A percentile compares a stretch with the other conserved stretches of the same genome.
Conservation (phyloP, 805 yeast species). For the Blastobotrys parvus region DNA sequence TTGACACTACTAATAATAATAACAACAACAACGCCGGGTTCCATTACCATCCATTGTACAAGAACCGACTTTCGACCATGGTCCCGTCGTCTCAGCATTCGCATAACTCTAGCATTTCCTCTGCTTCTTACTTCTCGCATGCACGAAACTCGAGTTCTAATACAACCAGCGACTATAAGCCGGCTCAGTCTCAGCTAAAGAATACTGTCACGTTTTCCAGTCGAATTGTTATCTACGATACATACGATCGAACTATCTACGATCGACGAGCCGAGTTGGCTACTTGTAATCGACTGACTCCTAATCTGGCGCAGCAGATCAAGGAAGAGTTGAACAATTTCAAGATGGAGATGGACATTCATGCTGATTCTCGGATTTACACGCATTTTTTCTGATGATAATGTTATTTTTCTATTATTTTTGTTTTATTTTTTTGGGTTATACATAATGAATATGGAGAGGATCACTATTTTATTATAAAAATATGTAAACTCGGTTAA, state of each 20-base stretch:
- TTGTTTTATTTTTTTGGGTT: too few species aligned
- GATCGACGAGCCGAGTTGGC: constrained; percentile 91
- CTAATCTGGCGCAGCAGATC: constrained; percentile 75
- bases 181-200: not conserved
- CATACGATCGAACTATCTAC: constrained; percentile 74
- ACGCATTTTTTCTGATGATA: constrained; percentile 66
- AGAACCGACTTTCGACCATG: constrained; percentile 12
- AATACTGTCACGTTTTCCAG: constrained; percentile 61
- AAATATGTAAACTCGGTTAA: too few species aligned
- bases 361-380: constrained; percentile 65
- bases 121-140: not conserved
- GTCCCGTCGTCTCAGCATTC: constrained; percentile 3
- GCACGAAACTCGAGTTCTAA: not conserved
- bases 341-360: constrained; percentile 76
- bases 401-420: not conserved
- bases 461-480: too few species aligned
- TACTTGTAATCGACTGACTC: constrained; percentile 86
- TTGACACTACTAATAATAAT: not conserved
- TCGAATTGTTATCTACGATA: constrained; percentile 74
- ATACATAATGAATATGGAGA: too few species aligned
- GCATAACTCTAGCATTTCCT: not conserved
- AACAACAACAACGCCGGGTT: not conserved
- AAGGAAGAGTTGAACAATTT: constrained; percentile 75
- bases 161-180: not conserved
- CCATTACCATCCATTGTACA: constrained; percentile 15